A percentile compares a stretch with the other conserved stretches of the same genome.
These are phyloP conservation scores for Stephania japonica DNA, from an alignment of 164 flowering plant species.

Conservation along the genomic window DNA sequence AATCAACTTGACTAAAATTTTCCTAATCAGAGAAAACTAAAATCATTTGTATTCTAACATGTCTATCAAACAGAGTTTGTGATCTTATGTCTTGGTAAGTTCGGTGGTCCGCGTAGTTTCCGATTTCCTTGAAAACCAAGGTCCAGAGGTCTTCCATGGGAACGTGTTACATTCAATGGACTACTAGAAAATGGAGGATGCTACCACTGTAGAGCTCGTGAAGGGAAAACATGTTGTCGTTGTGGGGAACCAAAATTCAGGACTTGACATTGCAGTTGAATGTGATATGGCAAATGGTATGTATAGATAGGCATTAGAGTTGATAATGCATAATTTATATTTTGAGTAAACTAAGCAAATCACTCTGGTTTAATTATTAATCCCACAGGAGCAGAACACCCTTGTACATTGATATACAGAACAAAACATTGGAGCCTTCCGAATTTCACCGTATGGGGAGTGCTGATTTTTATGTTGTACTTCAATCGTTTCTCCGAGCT, in stretches of 20 bases:
- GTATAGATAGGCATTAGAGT: background rate
- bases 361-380: background rate
- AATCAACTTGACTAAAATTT: too few species aligned
- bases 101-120: constrained; percentile 46
- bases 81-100: constrained; percentile 41
- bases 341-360: background rate
- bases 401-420: constrained; percentile 48
- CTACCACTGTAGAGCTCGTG: constrained; percentile 26
- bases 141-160: constrained; percentile 49
- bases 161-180: constrained; percentile 58
- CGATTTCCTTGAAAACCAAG: constrained; percentile 35
- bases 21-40: too few species aligned
- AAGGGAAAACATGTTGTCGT: constrained; percentile 36
- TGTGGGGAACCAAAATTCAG: constrained; percentile 54
- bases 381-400: constrained; percentile 38
- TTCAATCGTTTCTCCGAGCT: constrained; percentile 55
- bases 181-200: constrained; percentile 43
- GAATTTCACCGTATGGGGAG: constrained; percentile 44
- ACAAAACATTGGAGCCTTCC: constrained; percentile 48
- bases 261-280: constrained; percentile 42
- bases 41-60: too few species aligned
- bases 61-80: constrained; percentile 29
- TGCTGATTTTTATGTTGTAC: constrained; percentile 32
- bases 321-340: background rate
- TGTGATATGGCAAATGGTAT: constrained; percentile 35